These are phyloP conservation scores for Pterothamnion heteromorphum DNA, from an alignment of 31 red algal genomes.

Conservation along the genomic window DNA sequence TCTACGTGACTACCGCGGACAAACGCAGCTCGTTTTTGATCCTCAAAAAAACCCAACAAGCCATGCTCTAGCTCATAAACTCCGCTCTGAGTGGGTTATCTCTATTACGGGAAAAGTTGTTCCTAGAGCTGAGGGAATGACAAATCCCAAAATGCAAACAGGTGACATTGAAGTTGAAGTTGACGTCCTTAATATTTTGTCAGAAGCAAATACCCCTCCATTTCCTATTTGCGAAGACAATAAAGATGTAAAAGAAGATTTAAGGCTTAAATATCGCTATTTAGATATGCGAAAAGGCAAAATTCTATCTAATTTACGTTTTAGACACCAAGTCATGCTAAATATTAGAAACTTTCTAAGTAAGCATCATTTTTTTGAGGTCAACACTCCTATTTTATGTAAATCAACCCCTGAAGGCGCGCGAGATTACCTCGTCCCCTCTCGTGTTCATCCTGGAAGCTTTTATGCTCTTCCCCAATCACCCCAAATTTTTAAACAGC, in stretches of 20 bases:
- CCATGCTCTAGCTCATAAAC: constrained; percentile 55
- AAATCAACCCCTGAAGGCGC: constrained; percentile 94
- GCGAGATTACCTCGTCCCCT: constrained; percentile 95
- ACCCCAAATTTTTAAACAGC: constrained; percentile 98
- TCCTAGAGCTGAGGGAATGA: constrained; percentile 42
- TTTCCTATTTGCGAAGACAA: constrained; percentile 70
- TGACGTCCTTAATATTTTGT: constrained; percentile 61
- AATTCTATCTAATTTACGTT: constrained; percentile 65
- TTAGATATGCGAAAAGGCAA: constrained; percentile 73
- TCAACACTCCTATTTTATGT: constrained; percentile 94
- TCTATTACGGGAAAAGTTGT: constrained; percentile 61
- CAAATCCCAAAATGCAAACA: constrained; percentile 80
- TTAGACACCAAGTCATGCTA: constrained; percentile 72
- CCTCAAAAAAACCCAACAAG: constrained; percentile 46
- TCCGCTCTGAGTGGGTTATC: constrained; percentile 89
- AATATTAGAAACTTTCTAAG: constrained; percentile 67
- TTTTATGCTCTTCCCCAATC: constrained; percentile 97
- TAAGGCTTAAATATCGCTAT: constrained; percentile 81
- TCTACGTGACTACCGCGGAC: constrained; percentile 80
- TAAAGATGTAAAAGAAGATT: constrained; percentile 57
- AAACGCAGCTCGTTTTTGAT: constrained; percentile 77
- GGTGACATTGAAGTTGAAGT: constrained; percentile 87
- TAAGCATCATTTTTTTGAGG: constrained; percentile 77
- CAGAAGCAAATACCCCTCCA: constrained; percentile 66
- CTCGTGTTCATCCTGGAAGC: constrained; percentile 76